Evolutionary conservation across 2,329 filamentous ascomycete genomes (phyloP).

Genomic region (Calonectria pauciramosa): DNA sequence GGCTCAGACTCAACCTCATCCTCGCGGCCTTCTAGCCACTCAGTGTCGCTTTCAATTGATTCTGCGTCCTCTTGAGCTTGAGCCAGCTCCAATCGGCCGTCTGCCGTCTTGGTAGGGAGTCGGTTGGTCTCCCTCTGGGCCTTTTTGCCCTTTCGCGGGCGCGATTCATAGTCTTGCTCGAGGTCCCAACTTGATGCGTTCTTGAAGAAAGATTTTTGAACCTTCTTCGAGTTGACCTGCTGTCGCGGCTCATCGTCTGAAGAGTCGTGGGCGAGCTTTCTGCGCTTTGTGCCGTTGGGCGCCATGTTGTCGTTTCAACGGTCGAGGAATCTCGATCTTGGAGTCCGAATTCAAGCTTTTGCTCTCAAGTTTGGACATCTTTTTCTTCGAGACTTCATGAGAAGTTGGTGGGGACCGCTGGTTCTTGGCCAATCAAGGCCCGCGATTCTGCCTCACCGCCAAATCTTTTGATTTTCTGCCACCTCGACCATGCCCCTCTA

Average conservation of each 20-base stretch:
- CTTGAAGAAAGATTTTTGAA: constrained; percentile 77
- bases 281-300: constrained; percentile 66
- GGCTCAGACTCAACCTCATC: constrained; percentile 64
- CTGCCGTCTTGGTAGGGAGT: constrained; percentile 88
- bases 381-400: constrained; percentile 34
- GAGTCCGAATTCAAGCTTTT: constrained; percentile 33
- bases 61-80: constrained; percentile 68
- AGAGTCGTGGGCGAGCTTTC: constrained; percentile 68
- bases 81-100: constrained; percentile 77
- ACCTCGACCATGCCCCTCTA: constrained; percentile 32
- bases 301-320: constrained; percentile 55
- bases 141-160: constrained; percentile 84
- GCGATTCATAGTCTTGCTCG: constrained; percentile 90
- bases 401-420: constrained; percentile 29
- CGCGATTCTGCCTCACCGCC: constrained; percentile 50
- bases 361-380: constrained; percentile 26
- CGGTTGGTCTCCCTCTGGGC: constrained; percentile 78
- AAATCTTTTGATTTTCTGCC: constrained; percentile 55
- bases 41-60: constrained; percentile 69
- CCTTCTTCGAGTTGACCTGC: constrained; percentile 52
- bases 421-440: constrained; percentile 39
- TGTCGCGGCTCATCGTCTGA: constrained; percentile 60
- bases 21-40: constrained; percentile 74
- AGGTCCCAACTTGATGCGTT: constrained; percentile 88
- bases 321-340: constrained; percentile 23